Base-by-base conservation (phyloP, 2,329 filamentous ascomycete species). In the Juglanconis sp. region DNA sequence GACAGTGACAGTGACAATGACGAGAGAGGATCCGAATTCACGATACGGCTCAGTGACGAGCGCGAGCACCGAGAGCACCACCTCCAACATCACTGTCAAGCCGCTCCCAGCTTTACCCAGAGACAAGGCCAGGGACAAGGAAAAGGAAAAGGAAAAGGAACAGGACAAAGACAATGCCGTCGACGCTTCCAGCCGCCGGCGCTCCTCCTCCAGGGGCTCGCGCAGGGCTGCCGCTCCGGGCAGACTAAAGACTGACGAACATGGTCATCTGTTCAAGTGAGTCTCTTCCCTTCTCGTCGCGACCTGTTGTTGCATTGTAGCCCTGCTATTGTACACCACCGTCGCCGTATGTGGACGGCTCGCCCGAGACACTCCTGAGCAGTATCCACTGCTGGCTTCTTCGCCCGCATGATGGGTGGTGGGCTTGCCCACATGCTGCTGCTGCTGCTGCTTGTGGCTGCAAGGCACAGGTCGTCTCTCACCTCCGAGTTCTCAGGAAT, bases 21-120 rank as follows among this genome's bases (percentile, higher is more conserved):
- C 86, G 76, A 84, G 82, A 75, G 84, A 87, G 78, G 87, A 89
- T 72, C 77, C 78, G 69, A 75, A 76, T 69, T 79, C 80, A 75
- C 87, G 86, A 76, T 83, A 88, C 81, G 87, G 82, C 77, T 87
- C 86, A 65, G 77, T 81, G 66, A 85, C 85, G 76, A 87, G 84
- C 80, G 83, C 83, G 65, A 85, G 83, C 76, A 84, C 83, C 69
- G 82, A 86, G 68, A 90, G 87, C 77, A 85, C 82, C 74, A 82
- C 83, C 68, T 90, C 87, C 63, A 82, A 81, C 70, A 82, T 85
- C 69, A 92, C 89, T 44, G 77, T 87, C 66, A 86, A 81, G 74
- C 80, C 80, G 56, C 61, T 63, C 30, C 59, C 74, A 71, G 60
- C 69, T 70, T 30, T 62, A 61, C 38, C 71, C 69, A 36, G 63